These are phyloP conservation scores for Soucietia sequanensis DNA, from an alignment of 805 yeast species.

Conservation along the genomic window DNA sequence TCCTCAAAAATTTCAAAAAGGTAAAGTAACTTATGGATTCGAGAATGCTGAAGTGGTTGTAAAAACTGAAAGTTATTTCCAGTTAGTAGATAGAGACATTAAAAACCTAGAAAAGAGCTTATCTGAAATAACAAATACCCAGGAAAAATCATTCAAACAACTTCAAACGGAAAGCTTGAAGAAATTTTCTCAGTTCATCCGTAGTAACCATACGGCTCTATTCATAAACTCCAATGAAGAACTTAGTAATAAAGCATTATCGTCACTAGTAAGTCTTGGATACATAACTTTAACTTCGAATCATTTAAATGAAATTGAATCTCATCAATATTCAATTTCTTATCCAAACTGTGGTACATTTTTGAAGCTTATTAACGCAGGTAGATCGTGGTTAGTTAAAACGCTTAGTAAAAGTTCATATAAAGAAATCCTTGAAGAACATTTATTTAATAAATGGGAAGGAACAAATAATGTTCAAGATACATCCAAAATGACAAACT, in stretches of 20 bases:
- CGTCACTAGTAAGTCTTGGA: conserved; percentile 38
- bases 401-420: conserved; percentile 33
- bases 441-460: conserved; percentile 45
- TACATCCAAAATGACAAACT: conserved; percentile 32
- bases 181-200: conserved; percentile 21
- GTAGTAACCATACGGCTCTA: conserved; percentile 24
- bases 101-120: conserved; percentile 5
- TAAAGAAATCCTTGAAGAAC: conserved; percentile 44
- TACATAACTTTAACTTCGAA: conserved; percentile 45
- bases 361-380: conserved; percentile 42
- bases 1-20: conserved; percentile 27
- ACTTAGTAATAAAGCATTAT: conserved; percentile 25
- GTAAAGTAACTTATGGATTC: conserved; percentile 41
- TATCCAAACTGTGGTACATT: conserved; percentile 53
- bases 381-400: conserved; percentile 45
- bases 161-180: conserved; percentile 13
- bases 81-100: conserved; percentile 14
- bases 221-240: conserved; percentile 20
- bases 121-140: background rate
- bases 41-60: conserved; percentile 41
- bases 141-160: conserved; percentile 8
- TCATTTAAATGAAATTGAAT: conserved; percentile 41
- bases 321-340: conserved; percentile 40
- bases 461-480: conserved; percentile 26
- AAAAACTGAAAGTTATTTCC: conserved; percentile 21